Evolutionary conservation across 192 early-diverging fungal genomes (phyloP).

Genomic region (Backusella liffmaniae): DNA sequence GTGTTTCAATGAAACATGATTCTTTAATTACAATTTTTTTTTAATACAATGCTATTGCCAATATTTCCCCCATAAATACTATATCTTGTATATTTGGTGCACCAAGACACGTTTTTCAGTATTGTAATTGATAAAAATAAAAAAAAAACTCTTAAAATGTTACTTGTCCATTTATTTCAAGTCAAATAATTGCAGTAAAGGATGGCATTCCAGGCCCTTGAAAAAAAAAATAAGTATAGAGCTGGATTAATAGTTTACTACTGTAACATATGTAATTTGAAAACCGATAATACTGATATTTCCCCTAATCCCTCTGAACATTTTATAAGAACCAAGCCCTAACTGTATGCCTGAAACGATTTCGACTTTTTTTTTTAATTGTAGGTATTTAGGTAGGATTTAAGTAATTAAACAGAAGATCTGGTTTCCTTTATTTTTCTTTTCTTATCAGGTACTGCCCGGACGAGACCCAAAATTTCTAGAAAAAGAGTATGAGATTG

Average conservation of each 20-base stretch:
- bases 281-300: background rate
- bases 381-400: background rate
- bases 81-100: too few relatives aligned
- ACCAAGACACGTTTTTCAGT: background rate
- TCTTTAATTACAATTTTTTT: background rate
- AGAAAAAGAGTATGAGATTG: background rate
- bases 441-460: background rate
- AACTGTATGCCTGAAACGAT: background rate
- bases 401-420: background rate
- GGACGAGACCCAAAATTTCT: background rate
- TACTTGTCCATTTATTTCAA: background rate
- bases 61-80: too few relatives aligned
- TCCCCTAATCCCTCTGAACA: background rate
- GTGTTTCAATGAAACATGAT: background rate
- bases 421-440: background rate
- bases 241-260: background rate
- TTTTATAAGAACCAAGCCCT: background rate
- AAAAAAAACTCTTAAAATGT: background rate
- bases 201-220: background rate
- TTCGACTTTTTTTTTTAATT: too few relatives aligned
- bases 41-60: too few relatives aligned
- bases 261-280: background rate
- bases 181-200: background rate
- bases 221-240: too few relatives aligned
- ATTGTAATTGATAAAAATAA: background rate